Percentiles rank a stretch among this genome's conserved stretches.
Conservation (phyloP, 108 stramenopile species). For the Aureococcus anophagefferens region DNA sequence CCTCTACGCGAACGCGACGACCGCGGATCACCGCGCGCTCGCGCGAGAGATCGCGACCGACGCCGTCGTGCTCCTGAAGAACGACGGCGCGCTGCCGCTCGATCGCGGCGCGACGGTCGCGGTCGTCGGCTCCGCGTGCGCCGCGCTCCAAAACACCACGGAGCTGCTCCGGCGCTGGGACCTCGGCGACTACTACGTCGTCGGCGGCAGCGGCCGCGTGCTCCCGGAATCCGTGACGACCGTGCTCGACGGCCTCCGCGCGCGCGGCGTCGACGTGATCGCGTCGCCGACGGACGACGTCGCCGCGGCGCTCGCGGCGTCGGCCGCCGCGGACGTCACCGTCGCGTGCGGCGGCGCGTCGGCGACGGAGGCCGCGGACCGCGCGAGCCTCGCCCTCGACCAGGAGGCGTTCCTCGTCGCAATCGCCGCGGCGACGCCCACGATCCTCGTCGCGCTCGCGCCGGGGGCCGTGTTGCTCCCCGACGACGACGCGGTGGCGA, state of each 20-base stretch:
- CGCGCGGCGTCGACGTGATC: background rate
- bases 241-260: constrained; percentile 1
- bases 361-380: constrained; percentile 26
- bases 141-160: background rate
- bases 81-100: constrained; percentile 13
- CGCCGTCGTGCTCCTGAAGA: constrained; percentile 20
- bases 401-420: constrained; percentile 1
- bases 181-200: constrained; percentile 10
- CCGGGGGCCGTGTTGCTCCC: constrained; percentile 21
- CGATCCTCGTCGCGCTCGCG: constrained; percentile 6
- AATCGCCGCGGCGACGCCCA: background rate
- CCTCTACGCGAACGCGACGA: constrained; percentile 15
- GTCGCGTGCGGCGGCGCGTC: constrained; percentile 18
- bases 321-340: constrained; percentile 10
- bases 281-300: background rate
- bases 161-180: constrained; percentile 1
- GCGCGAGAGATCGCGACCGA: constrained; percentile 11
- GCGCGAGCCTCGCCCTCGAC: constrained; percentile 8
- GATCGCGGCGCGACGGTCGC: background rate
- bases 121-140: constrained; percentile 16
- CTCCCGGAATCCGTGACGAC: background rate
- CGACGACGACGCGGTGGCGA: constrained; percentile 4
- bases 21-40: constrained; percentile 1
- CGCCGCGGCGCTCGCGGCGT: constrained; percentile 6
- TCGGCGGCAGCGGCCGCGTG: constrained; percentile 9